phyloP scores from a whole-genome alignment of 176 grass and related monocot species.

The Oryza australiensis region DNA sequence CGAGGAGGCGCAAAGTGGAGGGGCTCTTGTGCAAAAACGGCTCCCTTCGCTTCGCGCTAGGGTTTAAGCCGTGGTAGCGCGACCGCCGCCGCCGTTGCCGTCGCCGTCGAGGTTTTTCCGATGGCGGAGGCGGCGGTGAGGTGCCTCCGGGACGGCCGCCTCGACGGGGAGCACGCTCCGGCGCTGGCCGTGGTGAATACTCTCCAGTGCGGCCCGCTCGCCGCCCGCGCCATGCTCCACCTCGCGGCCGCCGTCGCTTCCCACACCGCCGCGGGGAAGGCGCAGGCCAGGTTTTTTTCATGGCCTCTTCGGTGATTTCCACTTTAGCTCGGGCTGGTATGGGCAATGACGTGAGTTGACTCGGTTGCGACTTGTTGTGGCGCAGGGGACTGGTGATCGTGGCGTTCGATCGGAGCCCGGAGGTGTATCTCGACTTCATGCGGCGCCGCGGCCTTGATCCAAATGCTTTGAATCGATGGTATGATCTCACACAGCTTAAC shows the following conservation, averaged over 20 bases:
- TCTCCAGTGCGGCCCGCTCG: slow-evolving; percentile 43
- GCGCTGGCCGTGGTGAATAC: slow-evolving; percentile 53
- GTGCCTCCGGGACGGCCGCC: slow-evolving; percentile 56
- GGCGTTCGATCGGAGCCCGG: slow-evolving; percentile 61
- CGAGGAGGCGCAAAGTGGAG: background rate
- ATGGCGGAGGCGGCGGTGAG: slow-evolving; percentile 64
- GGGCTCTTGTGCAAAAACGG: slow-evolving; percentile 4
- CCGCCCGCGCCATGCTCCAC: slow-evolving; percentile 51
- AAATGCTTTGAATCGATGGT: slow-evolving; percentile 53
- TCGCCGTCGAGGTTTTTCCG: background rate
- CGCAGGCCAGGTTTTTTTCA: slow-evolving; percentile 51
- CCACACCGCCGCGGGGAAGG: slow-evolving; percentile 45
- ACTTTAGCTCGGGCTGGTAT: background rate
- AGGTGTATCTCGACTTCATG: slow-evolving; percentile 62
- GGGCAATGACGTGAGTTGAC: background rate
- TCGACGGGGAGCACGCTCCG: slow-evolving; percentile 68
- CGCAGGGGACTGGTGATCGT: slow-evolving; percentile 73
- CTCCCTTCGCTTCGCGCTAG: slow-evolving; percentile 8
- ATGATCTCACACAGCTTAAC: slow-evolving; percentile 28
- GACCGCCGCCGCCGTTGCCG: background rate
- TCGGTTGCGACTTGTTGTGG: slow-evolving; percentile 21
- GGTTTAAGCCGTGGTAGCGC: slow-evolving; percentile 19
- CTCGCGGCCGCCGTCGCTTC: slow-evolving; percentile 43
- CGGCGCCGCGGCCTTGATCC: slow-evolving; percentile 45
- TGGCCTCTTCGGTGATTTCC: background rate